Conservation (phyloP, 371 early-diverging fungal species). For the Rhizopus arrhizus region DNA sequence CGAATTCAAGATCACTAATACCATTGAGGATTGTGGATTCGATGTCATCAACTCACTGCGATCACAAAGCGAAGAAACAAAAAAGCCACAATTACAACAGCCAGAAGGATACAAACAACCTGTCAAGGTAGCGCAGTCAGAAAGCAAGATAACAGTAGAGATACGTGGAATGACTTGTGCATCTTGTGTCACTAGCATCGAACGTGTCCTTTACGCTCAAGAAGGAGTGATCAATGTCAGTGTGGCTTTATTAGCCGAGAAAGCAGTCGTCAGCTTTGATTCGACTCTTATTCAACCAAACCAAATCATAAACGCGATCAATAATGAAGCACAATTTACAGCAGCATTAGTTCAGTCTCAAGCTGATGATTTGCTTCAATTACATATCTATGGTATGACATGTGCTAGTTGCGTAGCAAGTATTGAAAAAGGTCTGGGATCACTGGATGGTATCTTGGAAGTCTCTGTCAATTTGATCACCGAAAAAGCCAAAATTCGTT, state of each 20-base stretch:
- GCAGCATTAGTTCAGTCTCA: constrained; percentile 7
- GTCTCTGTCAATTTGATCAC: constrained; percentile 78
- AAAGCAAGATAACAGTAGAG: constrained; percentile 17
- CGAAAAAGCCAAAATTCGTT: constrained; percentile 58
- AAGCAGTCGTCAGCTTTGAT: constrained; percentile 6
- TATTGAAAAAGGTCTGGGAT: constrained; percentile 70
- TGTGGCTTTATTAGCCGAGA: background rate
- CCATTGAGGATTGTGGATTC: constrained; percentile 48
- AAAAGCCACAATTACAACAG: background rate
- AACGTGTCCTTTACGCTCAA: constrained; percentile 57
- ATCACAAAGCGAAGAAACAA: constrained; percentile 26
- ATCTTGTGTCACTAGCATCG: constrained; percentile 72
- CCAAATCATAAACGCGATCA: constrained; percentile 42
- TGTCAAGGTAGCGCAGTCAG: background rate
- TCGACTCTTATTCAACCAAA: constrained; percentile 7
- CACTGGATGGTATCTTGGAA: constrained; percentile 63
- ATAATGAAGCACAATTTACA: constrained; percentile 60
- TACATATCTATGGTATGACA: constrained; percentile 93
- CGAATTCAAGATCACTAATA: constrained; percentile 29
- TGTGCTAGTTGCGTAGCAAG: constrained; percentile 78
- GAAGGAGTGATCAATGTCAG: constrained; percentile 17
- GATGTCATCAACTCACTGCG: constrained; percentile 26
- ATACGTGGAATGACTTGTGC: constrained; percentile 81
- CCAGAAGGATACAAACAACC: constrained; percentile 17
- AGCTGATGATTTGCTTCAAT: constrained; percentile 44